phyloP scores from a whole-genome alignment of 176 grass and related monocot genomes.

The Zoysia japonica region DNA sequence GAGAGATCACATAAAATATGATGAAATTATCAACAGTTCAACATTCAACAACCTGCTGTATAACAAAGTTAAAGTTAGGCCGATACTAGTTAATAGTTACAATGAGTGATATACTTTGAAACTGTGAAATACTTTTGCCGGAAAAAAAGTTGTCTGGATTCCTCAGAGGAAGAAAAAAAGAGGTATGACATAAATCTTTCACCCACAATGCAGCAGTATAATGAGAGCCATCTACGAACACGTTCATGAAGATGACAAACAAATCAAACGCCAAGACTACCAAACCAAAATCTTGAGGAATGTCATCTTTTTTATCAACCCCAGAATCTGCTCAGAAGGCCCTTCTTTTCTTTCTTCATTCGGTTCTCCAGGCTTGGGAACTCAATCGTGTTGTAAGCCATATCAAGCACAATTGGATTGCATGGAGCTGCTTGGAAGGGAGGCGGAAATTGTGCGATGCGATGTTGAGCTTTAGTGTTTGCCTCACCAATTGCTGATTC shows the following conservation, averaged over 20 bases:
- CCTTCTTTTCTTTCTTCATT: slow-evolving; percentile 99
- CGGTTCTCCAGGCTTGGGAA: slow-evolving; percentile 87
- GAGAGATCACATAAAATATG: too few species aligned
- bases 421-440: slow-evolving; percentile 73
- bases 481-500: slow-evolving; percentile 77
- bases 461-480: slow-evolving; percentile 58
- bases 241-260: slow-evolving; percentile 7
- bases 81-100: not conserved
- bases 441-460: slow-evolving; percentile 72
- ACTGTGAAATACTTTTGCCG: not conserved
- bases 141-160: slow-evolving; percentile 7
- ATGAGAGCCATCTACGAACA: not conserved
- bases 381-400: slow-evolving; percentile 77
- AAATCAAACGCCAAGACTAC: slow-evolving; percentile 23
- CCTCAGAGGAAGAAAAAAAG: not conserved
- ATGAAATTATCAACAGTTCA: not conserved
- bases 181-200: not conserved
- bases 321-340: slow-evolving; percentile 81
- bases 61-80: not conserved
- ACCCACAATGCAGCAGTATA: not conserved
- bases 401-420: slow-evolving; percentile 95
- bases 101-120: not conserved
- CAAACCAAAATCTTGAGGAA: slow-evolving; percentile 28
- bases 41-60: not conserved
- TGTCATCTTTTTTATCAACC: slow-evolving; percentile 36